Evolutionary conservation across 768 basidiomycete species (phyloP), one percentile per base, ranked within the genome.

Genomic region (Pluteus cervinus): DNA sequence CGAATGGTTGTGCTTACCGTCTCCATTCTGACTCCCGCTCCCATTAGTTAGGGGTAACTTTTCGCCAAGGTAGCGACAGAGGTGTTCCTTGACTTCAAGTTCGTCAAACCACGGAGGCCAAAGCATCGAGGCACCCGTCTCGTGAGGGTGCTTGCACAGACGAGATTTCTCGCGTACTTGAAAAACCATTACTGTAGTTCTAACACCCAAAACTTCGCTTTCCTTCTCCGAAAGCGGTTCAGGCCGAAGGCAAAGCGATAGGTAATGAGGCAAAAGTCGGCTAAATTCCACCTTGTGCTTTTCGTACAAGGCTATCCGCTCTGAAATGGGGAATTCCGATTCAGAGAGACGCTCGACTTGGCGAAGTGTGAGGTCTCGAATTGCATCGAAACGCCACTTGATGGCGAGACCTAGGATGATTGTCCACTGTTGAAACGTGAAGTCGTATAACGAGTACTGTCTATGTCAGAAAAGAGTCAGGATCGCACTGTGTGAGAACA

Each of bases 171-270:
- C 81, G 0, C 81, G 65, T 0, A 73, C 69, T 1, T 55, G 53
- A 0, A 69, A 69, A 10, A 85, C 56, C 20, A 61, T 60, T 5
- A 81, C 53, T 0, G 75, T 58, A 0, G 72, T 73, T 6, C 75
- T 69, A 46, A 76, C 53, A 0, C 79, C 77, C 14, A 89, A 57
- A 16, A 54, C 53, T n/a, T 55, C 52, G 4, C 71, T 75, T 39
- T 87, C 87, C 5, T 71, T 65, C 4, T 76, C 51, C 0, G 66
- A 65, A 4, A 83, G 61, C 0, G 76, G 68, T 0, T 63, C 66
- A 1, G 65, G 61, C 7, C 80, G 69, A 5, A 58, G 56, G 33
- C 75, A 76, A 0, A 87, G 62, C 0, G 66, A 54, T 1, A 69
- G 60, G 37, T 81, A 86, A 0, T 79, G 68, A 0, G 75, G 73